Evolutionary conservation across 768 basidiomycete species (phyloP).

Genomic region (Termitomyces sp.): DNA sequence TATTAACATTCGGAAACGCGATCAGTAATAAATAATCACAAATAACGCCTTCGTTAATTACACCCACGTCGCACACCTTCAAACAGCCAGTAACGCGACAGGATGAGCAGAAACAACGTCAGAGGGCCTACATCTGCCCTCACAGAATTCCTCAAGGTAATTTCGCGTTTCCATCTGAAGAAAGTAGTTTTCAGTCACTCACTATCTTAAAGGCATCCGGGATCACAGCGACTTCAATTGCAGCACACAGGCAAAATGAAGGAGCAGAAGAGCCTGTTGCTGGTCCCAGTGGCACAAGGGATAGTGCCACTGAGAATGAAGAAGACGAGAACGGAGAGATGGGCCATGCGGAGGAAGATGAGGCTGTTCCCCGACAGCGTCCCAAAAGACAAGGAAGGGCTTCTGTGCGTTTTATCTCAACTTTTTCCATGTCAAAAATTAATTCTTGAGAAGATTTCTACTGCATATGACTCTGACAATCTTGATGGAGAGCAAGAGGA

Average conservation of each 20-base stretch:
- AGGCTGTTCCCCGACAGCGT: constrained; percentile 14
- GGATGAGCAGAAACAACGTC: constrained; percentile 48
- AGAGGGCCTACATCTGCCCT: constrained; percentile 81
- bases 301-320: constrained; percentile 7
- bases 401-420: constrained; percentile 5
- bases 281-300: constrained; percentile 36
- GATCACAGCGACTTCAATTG: constrained; percentile 46
- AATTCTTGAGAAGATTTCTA: constrained; percentile 19
- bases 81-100: background rate
- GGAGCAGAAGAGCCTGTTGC: constrained; percentile 37
- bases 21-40: constrained; percentile 2
- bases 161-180: constrained; percentile 14
- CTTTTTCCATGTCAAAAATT: background rate
- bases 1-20: background rate
- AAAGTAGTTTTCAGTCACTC: background rate
- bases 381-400: constrained; percentile 4
- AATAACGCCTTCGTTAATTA: constrained; percentile 19
- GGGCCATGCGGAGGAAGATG: constrained; percentile 9
- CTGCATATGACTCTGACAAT: constrained; percentile 71
- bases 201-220: constrained; percentile 35
- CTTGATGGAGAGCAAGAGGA: constrained; percentile 56
- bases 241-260: constrained; percentile 28
- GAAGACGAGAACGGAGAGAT: constrained; percentile 13
- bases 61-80: background rate
- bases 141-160: constrained; percentile 75